phyloP scores from a whole-genome alignment of 805 yeast species.

The Groenewaldozyma salmanticensis region DNA sequence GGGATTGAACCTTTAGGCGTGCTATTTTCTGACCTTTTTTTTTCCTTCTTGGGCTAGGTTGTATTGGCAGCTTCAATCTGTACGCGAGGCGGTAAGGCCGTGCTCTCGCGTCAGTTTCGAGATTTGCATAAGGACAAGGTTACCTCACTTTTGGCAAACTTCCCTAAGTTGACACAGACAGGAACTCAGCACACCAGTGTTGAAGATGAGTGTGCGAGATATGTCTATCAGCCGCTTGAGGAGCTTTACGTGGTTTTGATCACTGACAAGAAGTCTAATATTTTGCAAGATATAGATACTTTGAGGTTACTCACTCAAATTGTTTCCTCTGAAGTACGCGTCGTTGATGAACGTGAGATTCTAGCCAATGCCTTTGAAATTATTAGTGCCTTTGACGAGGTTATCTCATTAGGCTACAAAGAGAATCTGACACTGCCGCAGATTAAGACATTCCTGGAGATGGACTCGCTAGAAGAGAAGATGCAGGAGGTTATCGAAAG shows the following conservation, averaged over 20 bases:
- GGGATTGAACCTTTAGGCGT: too few relatives aligned
- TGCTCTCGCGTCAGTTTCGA: constrained; percentile 84
- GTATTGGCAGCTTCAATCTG: constrained; percentile 85
- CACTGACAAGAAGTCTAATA: constrained; percentile 85
- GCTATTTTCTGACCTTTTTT: too few relatives aligned
- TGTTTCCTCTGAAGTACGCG: constrained; percentile 61
- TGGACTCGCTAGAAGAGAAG: constrained; percentile 98
- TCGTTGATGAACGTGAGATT: constrained; percentile 73
- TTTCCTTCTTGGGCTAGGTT: too few relatives aligned
- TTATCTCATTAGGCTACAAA: constrained; percentile 78
- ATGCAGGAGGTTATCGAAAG: constrained; percentile 96
- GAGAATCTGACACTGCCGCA: constrained; percentile 78
- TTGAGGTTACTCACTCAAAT: constrained; percentile 77
- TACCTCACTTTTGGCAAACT: constrained; percentile 73
- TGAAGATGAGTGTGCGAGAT: constrained; percentile 85
- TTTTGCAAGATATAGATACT: constrained; percentile 89
- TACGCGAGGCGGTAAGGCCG: constrained; percentile 86
- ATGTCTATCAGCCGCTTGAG: constrained; percentile 92
- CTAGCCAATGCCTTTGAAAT: constrained; percentile 80
- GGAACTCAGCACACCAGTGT: constrained; percentile 84
- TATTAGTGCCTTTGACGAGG: constrained; percentile 87
- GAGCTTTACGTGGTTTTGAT: constrained; percentile 84
- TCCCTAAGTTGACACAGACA: constrained; percentile 68
- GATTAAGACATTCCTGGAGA: constrained; percentile 80
- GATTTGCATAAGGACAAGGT: constrained; percentile 79